Base-by-base conservation (phyloP, 257 asterid species). In the Ajuga chamaepitys region DNA sequence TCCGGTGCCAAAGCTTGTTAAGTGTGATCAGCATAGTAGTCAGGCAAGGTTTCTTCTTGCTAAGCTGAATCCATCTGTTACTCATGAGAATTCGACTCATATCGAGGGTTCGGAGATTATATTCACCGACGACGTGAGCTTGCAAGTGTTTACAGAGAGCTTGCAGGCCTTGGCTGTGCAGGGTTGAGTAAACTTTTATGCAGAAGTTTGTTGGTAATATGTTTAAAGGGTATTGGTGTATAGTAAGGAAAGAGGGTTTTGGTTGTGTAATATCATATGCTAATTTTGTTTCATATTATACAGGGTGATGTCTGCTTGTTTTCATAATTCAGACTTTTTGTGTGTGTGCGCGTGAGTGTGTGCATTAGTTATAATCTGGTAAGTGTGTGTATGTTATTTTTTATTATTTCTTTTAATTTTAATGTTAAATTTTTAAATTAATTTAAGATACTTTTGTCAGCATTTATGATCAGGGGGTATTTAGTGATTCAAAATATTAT, bases 1-100 rank as follows among this genome's bases (percentile, higher is more conserved):
- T 26, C 99, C 97, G 1, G 96, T 87, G 37, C 99, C 97, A 3
- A 90, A 82, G 70, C 78, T 87, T n/a, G 58, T 89, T 2, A 89
- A 75, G 65, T 93, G 99, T 42, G 99, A 93, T 20, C 99, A 93
- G 68, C 99, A 93, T 52, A 71, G 99, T 63, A 93, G 99, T 76
- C 96, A 87, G 73, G 99, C 97, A 6, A 80, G 99, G 80, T 84
- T 86, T 80, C 95, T 93, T 60, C 95, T 93, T 30, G 96, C 97
- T 3, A 87, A 86, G 83, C 64, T 93, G 52, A 93, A 93, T 70
- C 99, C 99, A 8, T 93, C 99, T 1, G 85, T 88, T 11, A 89
- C 97, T 3, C 98, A 84, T 30, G 37, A 30, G 50, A 71, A 84
- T 42, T 87, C 96, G 9, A 81, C 75, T 0, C 52, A 83, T 57